Evolutionary conservation across 306 rosid genomes (phyloP), one percentile per base, ranked within the genome.

Genomic region (Abrus pulchellus): DNA sequence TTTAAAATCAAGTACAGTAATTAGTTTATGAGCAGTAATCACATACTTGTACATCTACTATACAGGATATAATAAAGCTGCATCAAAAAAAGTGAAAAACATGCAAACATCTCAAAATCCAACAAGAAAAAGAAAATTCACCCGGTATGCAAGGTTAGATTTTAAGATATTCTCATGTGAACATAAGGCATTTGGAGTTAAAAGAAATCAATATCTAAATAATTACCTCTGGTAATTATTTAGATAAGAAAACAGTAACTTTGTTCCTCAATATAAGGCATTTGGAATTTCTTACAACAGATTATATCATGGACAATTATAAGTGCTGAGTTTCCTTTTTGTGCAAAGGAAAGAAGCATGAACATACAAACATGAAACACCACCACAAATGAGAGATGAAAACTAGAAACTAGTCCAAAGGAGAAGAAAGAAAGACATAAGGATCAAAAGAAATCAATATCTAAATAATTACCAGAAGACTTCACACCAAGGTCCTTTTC

Each of bases 381-480:
- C 68, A 90, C 72, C 72, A 36, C 3, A 82, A 81, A 79, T 66
- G 83, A 77, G 88, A 61, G 77, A 73, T 7, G 74, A 76, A 53
- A 79, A 44, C 2, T 49, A 12, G 34, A 38, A 72, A 56, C 72
- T 48, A 61, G 57, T 83, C 72, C 84, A 54, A 57, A 69, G 61
- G 48, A 55, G 75, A 78, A 71, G 68, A 80, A 5, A 52, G 52
- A 66, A 47, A 69, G 40, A 11, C 14, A 20, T 1, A 75, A 57
- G 75, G 80, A 79, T 93, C 90, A 95, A 86, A 93, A 95, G 98
- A 91, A 95, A 87, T 93, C 99, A 62, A 93, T 86, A 83, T 95
- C 99, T 80, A 93, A 86, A 90, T 95, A 93, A 86, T 95, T 93
- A 88, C 97, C 96, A 74, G 92, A 80, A 86, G 97, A 83, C 86